These are phyloP conservation scores for Microcyclosporella mali DNA, from an alignment of 2,329 filamentous ascomycete species.

Conservation along the genomic window DNA sequence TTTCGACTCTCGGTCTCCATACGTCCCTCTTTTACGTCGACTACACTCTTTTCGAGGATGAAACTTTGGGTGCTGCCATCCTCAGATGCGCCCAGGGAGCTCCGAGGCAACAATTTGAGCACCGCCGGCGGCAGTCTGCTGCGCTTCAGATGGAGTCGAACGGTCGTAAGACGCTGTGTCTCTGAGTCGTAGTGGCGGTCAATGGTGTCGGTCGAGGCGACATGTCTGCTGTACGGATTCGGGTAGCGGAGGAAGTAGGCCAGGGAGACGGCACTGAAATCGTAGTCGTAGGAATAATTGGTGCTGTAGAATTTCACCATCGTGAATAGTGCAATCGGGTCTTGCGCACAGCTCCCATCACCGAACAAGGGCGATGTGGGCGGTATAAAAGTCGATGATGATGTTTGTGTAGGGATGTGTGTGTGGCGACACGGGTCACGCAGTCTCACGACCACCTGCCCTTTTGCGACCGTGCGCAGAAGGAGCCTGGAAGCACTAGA, in stretches of 20 bases:
- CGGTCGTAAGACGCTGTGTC: slow-evolving; percentile 71
- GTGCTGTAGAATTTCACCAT: slow-evolving; percentile 51
- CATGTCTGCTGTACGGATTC: slow-evolving; percentile 76
- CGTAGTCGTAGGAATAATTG: slow-evolving; percentile 69
- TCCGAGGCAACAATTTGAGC: slow-evolving; percentile 67
- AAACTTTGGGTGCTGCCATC: slow-evolving; percentile 63
- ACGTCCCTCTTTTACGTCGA: slow-evolving; percentile 74
- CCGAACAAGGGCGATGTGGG: slow-evolving; percentile 8
- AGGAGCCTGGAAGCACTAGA: too few relatives aligned
- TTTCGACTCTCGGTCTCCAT: slow-evolving; percentile 78
- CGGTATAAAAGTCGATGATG: slow-evolving; percentile 1
- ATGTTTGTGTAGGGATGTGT: background rate
- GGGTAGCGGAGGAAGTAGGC: slow-evolving; percentile 87
- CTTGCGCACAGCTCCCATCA: slow-evolving; percentile 12
- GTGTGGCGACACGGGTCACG: background rate
- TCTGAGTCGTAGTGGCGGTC: slow-evolving; percentile 63
- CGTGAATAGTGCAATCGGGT: slow-evolving; percentile 6
- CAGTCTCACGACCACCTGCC: background rate
- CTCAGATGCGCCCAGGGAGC: slow-evolving; percentile 55
- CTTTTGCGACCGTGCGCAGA: too few relatives aligned
- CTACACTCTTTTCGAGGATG: slow-evolving; percentile 71
- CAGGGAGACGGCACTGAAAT: slow-evolving; percentile 77
- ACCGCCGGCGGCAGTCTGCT: slow-evolving; percentile 69
- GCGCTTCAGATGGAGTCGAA: slow-evolving; percentile 75
- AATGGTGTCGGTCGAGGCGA: slow-evolving; percentile 78